Evolutionary conservation across 495 filamentous ascomycete species (phyloP), one percentile per base, ranked within the genome.

Genomic region (Hypoxylon rickii): DNA sequence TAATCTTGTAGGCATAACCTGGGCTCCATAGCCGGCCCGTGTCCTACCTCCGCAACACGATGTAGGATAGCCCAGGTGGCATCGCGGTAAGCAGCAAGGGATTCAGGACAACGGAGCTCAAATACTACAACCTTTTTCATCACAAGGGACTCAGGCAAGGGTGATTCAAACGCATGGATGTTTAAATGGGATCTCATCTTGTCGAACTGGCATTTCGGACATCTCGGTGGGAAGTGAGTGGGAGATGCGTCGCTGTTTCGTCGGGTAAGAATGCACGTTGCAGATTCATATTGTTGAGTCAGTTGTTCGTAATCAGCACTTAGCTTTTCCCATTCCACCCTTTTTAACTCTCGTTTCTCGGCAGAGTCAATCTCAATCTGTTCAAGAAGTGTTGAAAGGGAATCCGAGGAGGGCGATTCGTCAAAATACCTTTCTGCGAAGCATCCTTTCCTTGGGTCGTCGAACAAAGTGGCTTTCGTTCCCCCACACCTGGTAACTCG

Each of bases 371-470:
- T n/a, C n/a, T n/a, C n/a, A n/a, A n/a, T n/a, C n/a, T n/a, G n/a
- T n/a, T n/a, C n/a, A 29, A 67, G 65, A 0, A 77, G 43, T 0
- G 42, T 31, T 7, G 55, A 60, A 21, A 82, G 63, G 3, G 44
- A 3, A 16, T 1, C 22, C 11, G 51, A 31, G 7, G 36, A 65
- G 0, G 57, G 26, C 10, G 64, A 73, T 15, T 73, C 55, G 16
- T 75, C 56, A 21, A 78, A 76, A 44, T 75, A 84, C 7, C 69
- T 66, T 21, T 66, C 71, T 0, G 81, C 76, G 56, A 86, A 82
- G 29, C 71, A 79, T 0, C 61, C 65, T 8, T 60, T 51, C 1
- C 29, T 33, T 1, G 77, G 76, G 36, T 76, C 72, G 16, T 60
- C 54, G 32, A 86, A 84, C 10, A 86, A 70, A 0, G 72, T 78